Conservation (phyloP, 148 eudicot species). For the Rhododendron ovatum region DNA sequence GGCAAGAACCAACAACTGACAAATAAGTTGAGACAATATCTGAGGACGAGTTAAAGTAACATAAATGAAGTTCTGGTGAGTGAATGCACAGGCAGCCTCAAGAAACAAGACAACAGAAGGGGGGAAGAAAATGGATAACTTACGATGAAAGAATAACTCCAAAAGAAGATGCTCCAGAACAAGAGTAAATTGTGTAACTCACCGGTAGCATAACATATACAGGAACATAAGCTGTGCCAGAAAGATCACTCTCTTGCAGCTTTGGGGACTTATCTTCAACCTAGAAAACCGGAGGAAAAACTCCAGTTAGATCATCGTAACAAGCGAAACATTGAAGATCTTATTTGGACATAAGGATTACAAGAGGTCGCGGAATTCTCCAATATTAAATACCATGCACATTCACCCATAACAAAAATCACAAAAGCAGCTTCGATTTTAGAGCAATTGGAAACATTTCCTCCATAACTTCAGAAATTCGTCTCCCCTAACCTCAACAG, state of each 20-base stretch:
- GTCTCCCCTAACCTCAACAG: not conserved
- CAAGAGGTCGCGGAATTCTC: not conserved
- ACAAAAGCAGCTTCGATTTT: not conserved
- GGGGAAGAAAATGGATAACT: not conserved
- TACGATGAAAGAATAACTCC: not conserved
- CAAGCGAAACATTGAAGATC: not conserved
- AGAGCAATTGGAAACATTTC: not conserved
- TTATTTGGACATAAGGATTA: not conserved
- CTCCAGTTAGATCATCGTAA: not conserved
- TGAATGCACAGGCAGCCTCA: not conserved
- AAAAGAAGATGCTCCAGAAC: not conserved
- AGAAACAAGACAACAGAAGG: not conserved
- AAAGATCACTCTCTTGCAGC: conserved; percentile 61
- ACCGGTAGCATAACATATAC: conserved; percentile 84
- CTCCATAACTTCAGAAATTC: not conserved
- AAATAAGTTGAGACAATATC: not conserved
- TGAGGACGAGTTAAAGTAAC: not conserved
- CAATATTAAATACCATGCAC: not conserved
- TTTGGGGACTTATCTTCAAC: conserved; percentile 23
- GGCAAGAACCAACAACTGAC: not conserved
- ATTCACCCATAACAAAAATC: not conserved
- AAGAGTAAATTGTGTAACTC: conserved; percentile 15
- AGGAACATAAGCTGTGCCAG: conserved; percentile 73
- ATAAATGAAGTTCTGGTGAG: not conserved
- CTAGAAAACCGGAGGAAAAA: conserved; percentile 13